These are phyloP conservation scores for Fusarium abutilonis DNA, from an alignment of 2,329 filamentous ascomycete species.

Conservation along the genomic window DNA sequence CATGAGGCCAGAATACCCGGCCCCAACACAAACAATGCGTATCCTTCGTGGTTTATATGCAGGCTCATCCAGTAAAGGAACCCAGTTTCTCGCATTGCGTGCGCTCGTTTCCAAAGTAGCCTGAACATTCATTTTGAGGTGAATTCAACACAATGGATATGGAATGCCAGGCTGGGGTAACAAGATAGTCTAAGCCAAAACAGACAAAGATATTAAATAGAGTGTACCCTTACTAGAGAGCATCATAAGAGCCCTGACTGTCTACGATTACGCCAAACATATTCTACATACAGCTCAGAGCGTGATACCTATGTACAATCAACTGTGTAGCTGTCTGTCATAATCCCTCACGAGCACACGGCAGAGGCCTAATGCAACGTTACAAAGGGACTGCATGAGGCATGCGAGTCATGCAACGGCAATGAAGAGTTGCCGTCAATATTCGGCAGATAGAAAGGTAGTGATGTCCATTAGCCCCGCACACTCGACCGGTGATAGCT, in stretches of 20 bases:
- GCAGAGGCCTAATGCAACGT: too few relatives aligned
- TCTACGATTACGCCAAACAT: background rate
- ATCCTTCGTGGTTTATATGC: background rate
- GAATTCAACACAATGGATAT: background rate
- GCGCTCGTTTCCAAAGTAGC: background rate
- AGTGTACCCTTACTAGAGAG: background rate
- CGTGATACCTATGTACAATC: background rate
- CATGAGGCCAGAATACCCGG: slow-evolving; percentile 15
- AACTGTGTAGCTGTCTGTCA: too few relatives aligned
- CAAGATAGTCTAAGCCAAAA: background rate
- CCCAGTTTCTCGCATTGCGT: background rate
- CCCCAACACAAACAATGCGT: slow-evolving; percentile 8
- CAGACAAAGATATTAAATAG: background rate
- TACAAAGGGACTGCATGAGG: background rate
- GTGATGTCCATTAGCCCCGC: background rate
- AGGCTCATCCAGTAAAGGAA: background rate
- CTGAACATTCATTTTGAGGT: background rate
- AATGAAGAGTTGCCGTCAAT: background rate
- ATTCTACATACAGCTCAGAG: background rate
- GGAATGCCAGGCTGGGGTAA: background rate
- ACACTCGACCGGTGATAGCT: background rate
- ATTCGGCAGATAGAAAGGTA: background rate
- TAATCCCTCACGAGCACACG: too few relatives aligned
- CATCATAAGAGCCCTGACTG: background rate
- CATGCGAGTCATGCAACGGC: background rate